phyloP scores from a whole-genome alignment of 2,329 filamentous ascomycete species.

The Aspergillus ibericus region DNA sequence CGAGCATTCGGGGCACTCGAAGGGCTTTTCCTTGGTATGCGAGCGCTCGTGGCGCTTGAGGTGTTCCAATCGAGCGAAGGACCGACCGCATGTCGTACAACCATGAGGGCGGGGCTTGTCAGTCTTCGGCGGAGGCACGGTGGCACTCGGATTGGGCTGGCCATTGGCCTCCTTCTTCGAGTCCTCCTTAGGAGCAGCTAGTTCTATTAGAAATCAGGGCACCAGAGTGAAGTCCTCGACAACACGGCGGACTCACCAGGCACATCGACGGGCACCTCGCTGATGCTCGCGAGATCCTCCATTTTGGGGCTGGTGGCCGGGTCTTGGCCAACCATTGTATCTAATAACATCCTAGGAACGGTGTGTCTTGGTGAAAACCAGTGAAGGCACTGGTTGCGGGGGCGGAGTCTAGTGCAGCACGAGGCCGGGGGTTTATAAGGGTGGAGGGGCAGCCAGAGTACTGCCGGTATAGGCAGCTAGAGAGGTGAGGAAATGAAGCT shows the following conservation, averaged over 20 bases:
- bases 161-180: constrained; percentile 32
- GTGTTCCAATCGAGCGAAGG: constrained; percentile 92
- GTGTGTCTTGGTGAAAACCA: not conserved
- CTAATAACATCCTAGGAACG: constrained; percentile 34
- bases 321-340: constrained; percentile 41
- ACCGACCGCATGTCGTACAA: constrained; percentile 85
- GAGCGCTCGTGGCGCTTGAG: constrained; percentile 95
- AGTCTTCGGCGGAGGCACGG: constrained; percentile 77
- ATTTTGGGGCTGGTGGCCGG: constrained; percentile 35
- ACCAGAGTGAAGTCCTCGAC: constrained; percentile 7
- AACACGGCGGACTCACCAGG: constrained; percentile 36
- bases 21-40: constrained; percentile 99
- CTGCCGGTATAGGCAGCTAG: not conserved
- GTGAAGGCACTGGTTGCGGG: constrained; percentile 1
- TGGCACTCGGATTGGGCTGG: constrained; percentile 30
- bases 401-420: not conserved
- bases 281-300: constrained; percentile 44
- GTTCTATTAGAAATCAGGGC: constrained; percentile 23
- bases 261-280: constrained; percentile 39
- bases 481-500: not conserved
- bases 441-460: not conserved
- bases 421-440: not conserved
- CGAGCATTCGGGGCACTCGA: constrained; percentile 92
- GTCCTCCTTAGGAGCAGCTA: constrained; percentile 25
- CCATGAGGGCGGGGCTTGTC: constrained; percentile 96